These are phyloP conservation scores for Sclerotinia minor DNA, from an alignment of 2,329 filamentous ascomycete species.

Conservation along the genomic window DNA sequence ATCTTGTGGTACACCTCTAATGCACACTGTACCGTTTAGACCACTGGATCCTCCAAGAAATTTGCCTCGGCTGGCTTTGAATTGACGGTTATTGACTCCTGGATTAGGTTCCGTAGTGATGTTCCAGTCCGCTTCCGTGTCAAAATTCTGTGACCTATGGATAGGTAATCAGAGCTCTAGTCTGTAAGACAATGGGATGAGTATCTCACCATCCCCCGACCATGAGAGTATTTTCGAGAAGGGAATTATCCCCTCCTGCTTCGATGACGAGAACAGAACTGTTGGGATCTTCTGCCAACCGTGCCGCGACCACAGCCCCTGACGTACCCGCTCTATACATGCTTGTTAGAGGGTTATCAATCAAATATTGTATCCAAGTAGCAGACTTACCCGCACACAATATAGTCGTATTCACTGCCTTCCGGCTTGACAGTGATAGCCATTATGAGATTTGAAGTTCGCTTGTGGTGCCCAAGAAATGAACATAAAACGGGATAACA, in stretches of 20 bases:
- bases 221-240: slow-evolving; percentile 54
- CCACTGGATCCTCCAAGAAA: slow-evolving; percentile 53
- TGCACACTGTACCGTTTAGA: slow-evolving; percentile 52
- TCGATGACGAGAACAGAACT: slow-evolving; percentile 52
- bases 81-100: slow-evolving; percentile 46
- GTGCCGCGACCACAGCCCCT: slow-evolving; percentile 52
- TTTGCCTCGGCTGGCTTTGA: slow-evolving; percentile 51
- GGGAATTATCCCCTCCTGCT: slow-evolving; percentile 48
- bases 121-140: slow-evolving; percentile 54
- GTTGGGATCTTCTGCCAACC: slow-evolving; percentile 53
- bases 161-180: slow-evolving; percentile 1
- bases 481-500: not conserved
- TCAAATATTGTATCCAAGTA: not conserved
- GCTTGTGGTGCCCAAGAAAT: not conserved
- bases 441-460: slow-evolving; percentile 16
- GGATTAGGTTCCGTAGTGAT: slow-evolving; percentile 47
- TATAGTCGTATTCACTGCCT: slow-evolving; percentile 35
- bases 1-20: slow-evolving; percentile 51
- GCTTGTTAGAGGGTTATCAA: not conserved
- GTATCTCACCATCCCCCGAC: slow-evolving; percentile 47
- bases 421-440: slow-evolving; percentile 28
- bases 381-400: slow-evolving; percentile 35
- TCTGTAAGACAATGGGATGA: not conserved
- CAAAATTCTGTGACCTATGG: slow-evolving; percentile 48
- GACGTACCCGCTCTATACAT: slow-evolving; percentile 48